Conservation (phyloP, 441 rosid genomes). For the Gossypium gossypioides region DNA sequence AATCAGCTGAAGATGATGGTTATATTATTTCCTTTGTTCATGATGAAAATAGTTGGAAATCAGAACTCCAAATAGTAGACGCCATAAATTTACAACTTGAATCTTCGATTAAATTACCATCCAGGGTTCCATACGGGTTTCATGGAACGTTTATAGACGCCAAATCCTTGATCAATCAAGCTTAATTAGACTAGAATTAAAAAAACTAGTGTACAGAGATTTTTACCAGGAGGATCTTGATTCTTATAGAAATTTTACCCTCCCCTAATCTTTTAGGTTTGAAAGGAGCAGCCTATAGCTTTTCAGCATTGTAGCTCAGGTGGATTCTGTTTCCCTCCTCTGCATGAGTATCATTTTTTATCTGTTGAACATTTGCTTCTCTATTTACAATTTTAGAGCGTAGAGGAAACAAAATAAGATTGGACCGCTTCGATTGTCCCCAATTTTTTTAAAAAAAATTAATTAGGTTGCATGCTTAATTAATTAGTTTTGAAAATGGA, state of each 20-base stretch:
- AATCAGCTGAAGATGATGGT: constrained; percentile 49
- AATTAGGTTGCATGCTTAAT: background rate
- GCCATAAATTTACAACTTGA: constrained; percentile 43
- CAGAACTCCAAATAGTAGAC: constrained; percentile 60
- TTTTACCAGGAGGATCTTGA: constrained; percentile 11
- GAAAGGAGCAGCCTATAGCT: background rate
- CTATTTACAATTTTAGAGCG: no score
- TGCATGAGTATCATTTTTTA: background rate
- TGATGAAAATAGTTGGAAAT: constrained; percentile 49
- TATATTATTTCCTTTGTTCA: constrained; percentile 57
- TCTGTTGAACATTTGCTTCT: background rate
- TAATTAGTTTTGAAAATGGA: no score
- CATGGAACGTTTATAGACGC: constrained; percentile 68
- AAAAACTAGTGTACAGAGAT: background rate
- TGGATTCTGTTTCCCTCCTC: background rate
- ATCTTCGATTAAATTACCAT: constrained; percentile 49
- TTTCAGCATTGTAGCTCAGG: constrained; percentile 6
- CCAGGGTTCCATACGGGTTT: constrained; percentile 73
- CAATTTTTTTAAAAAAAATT: background rate
- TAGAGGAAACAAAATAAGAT: background rate
- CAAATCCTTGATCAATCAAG: constrained; percentile 37
- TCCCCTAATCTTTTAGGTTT: background rate
- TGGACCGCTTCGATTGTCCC: background rate
- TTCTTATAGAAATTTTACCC: background rate
- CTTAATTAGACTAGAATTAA: constrained; percentile 7